These are phyloP conservation scores for Obelidium mucronatum DNA, from an alignment of 192 early-diverging fungal genomes.

Conservation along the genomic window DNA sequence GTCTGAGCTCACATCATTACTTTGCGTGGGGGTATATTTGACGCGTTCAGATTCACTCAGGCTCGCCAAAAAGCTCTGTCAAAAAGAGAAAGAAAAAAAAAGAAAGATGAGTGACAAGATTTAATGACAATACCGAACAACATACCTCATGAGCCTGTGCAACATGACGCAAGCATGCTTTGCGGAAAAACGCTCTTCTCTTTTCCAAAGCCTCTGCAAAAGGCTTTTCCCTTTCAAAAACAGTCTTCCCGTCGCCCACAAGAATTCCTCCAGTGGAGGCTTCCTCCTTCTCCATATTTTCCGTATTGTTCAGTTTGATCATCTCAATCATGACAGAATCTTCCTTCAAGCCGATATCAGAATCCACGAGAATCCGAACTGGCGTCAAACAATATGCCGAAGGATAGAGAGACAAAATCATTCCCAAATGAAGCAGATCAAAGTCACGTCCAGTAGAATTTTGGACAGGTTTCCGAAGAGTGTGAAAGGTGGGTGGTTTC, in stretches of 20 bases:
- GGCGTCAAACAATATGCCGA: slow-evolving; percentile 52
- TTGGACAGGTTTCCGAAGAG: slow-evolving; percentile 58
- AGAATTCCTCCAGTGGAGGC: background rate
- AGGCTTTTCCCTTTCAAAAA: slow-evolving; percentile 11
- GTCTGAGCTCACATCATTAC: no score
- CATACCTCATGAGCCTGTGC: slow-evolving; percentile 34
- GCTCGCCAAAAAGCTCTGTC: background rate
- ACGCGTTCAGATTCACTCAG: background rate
- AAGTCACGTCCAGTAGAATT: slow-evolving; percentile 60
- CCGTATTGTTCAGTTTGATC: background rate
- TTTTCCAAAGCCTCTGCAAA: slow-evolving; percentile 23
- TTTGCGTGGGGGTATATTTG: no score
- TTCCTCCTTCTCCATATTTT: background rate
- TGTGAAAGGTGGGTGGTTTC: slow-evolving; percentile 46
- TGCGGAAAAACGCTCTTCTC: slow-evolving; percentile 30
- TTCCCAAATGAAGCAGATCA: slow-evolving; percentile 55
- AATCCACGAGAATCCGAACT: slow-evolving; percentile 24
- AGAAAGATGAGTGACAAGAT: no score
- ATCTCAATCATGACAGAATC: slow-evolving; percentile 18
- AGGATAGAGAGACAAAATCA: slow-evolving; percentile 60
- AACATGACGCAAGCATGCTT: slow-evolving; percentile 15
- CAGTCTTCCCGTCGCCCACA: background rate
- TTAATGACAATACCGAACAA: background rate
- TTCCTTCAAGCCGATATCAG: background rate
- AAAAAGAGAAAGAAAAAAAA: no score